Evolutionary conservation across 2,329 filamentous ascomycete genomes (phyloP), one percentile per base, ranked within the genome.

Genomic region (Hypoxylon sp.): DNA sequence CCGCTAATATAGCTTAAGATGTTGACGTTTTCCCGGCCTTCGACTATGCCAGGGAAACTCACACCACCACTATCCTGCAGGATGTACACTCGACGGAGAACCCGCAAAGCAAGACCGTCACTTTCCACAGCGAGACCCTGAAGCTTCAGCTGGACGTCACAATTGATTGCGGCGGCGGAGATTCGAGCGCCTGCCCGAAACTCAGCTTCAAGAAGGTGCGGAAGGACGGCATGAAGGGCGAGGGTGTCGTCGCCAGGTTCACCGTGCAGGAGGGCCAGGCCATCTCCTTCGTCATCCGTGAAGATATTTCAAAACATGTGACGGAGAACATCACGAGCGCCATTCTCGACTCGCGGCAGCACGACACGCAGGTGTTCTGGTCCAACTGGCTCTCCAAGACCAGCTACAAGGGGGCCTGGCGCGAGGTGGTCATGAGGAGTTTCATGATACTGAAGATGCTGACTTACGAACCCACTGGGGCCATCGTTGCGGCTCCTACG

Each of bases 401-500:
- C 75, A 87, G 83, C 67, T 93, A 92, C 75, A 87, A 86, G 61
- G 91, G 91, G 4, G 84, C 87, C 32, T 93, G 90, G 85, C 83
- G 89, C 55, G 90, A 93, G 75, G 87, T 91, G 2, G 89, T 93
- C 5, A 82, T 83, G 24, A 82, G 91, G 57, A 92, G 90, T 72
- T 78, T 93, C 52, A 85, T 93, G 80, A 87, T 92, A 55, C 77
- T 93, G 46, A 93, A 93, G 76, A 82, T 93, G 77, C 81, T 93
- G 70, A 93, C 90, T 0, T 93, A 89, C 70, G 91, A 93, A 71
- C 91, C 90, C 0, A 93, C 90, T 0, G 91, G 91, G 1, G 91
- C 91, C 7, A 93, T 93, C 52, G 84, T 93, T 32, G 91, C 91
- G 1, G 85, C 91, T 1, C 90, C 91, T 0, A 93, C 90, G 0